phyloP scores from a whole-genome alignment of 2,329 filamentous ascomycete genomes.

The Nemania abortiva region DNA sequence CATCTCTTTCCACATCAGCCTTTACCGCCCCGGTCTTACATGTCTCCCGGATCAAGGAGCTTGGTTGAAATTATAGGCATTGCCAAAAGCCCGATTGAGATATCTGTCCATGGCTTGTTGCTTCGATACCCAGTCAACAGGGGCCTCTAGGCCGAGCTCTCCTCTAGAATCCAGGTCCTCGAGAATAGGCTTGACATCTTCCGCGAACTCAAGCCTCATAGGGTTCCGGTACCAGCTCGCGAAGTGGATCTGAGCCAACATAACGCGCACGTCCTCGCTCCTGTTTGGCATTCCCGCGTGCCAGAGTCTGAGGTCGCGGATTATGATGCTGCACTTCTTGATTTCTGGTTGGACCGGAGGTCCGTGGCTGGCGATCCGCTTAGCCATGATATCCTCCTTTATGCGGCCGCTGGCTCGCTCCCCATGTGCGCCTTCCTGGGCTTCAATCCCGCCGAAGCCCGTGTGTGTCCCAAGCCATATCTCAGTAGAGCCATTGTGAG shows the following conservation, averaged over 20 bases:
- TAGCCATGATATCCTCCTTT: constrained; percentile 55
- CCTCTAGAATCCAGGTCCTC: constrained; percentile 50
- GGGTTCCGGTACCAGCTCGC: constrained; percentile 68
- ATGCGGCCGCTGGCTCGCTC: constrained; percentile 66
- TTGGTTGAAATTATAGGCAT: constrained; percentile 72
- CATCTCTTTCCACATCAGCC: neutral
- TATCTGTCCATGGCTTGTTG: constrained; percentile 61
- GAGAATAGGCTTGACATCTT: constrained; percentile 62
- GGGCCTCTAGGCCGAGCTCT: constrained; percentile 60
- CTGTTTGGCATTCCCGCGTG: constrained; percentile 73
- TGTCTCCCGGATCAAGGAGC: constrained; percentile 34
- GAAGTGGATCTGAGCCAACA: constrained; percentile 72
- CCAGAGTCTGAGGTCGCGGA: constrained; percentile 72
- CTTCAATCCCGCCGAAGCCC: constrained; percentile 47
- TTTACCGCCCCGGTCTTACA: too few species aligned
- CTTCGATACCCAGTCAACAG: constrained; percentile 61
- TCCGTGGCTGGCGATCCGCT: constrained; percentile 51
- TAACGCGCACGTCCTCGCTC: constrained; percentile 63
- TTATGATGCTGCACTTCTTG: constrained; percentile 66
- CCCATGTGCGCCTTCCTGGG: constrained; percentile 63
- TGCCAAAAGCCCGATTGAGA: constrained; percentile 68
- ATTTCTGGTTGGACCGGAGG: constrained; percentile 64
- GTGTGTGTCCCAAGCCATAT: constrained; percentile 70
- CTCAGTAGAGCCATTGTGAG: constrained; percentile 68
- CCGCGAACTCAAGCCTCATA: constrained; percentile 67